These are phyloP conservation scores for Triticum urartu DNA, from an alignment of 176 grass and related monocot genomes.

Conservation along the genomic window DNA sequence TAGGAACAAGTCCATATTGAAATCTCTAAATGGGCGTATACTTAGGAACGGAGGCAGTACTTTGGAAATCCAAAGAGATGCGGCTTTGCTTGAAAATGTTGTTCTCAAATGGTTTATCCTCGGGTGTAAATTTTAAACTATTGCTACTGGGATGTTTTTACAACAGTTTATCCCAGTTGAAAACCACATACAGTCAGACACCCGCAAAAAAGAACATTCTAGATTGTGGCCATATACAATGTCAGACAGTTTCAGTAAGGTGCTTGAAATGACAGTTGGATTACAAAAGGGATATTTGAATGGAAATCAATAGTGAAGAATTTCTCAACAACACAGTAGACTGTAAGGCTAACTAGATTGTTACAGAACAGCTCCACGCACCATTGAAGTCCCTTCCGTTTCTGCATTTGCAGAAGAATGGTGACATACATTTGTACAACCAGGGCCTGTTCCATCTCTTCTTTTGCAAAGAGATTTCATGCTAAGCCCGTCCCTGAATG, in stretches of 20 bases:
- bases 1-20: too few species aligned
- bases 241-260: constrained; percentile 16
- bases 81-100: neutral
- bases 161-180: neutral
- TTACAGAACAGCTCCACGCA: constrained; percentile 38
- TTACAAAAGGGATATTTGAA: neutral
- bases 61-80: too few species aligned
- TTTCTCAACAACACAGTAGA: neutral
- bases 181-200: neutral
- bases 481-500: constrained; percentile 19
- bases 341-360: constrained; percentile 19
- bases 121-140: too few species aligned
- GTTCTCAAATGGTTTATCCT: neutral
- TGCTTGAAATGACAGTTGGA: neutral
- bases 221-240: neutral
- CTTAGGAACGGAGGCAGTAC: too few species aligned
- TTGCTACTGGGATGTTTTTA: too few species aligned
- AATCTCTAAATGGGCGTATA: too few species aligned
- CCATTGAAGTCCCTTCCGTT: constrained; percentile 25
- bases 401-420: constrained; percentile 75
- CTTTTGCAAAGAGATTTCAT: constrained; percentile 39
- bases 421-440: constrained; percentile 70
- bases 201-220: neutral
- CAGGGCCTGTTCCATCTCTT: constrained; percentile 30
- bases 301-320: neutral